Evolutionary conservation across 2,329 filamentous ascomycete genomes (phyloP), one percentile per base, ranked within the genome.

Genomic region (Herpotrichia juniperi): DNA sequence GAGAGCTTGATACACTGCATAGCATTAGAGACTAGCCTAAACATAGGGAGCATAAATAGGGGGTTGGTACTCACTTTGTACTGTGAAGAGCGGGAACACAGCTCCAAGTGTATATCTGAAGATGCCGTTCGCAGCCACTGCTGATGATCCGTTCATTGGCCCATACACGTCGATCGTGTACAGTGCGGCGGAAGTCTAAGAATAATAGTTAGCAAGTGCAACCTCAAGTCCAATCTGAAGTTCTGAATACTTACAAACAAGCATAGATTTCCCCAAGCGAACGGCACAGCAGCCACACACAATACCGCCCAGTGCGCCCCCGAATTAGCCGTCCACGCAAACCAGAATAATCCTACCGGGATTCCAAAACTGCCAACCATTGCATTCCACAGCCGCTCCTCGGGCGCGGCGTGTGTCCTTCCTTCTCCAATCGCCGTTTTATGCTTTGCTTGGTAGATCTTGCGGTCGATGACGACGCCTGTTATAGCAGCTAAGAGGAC

Each of bases 221-320:
- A 7, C 12, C 16, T 8, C 32, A 35, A 7, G 7, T 19, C 7
- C 32, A 7, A n/a, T 3, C 9, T 37, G 12, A 11, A 22, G 19
- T 2, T 42, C 8, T n/a, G 24, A 25, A 21, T 34, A 68, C 69
- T 78, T 76, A 85, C 77, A 58, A 87, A 87, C 2, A 87, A 73
- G 53, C 79, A 83, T 1, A 87, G 67, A 58, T 86, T 86, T 1
- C 84, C 84, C 78, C 81, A 85, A 0, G 81, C 81, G 60, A 87
- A 87, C 0, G 80, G 74, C 2, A 85, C 72, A 7, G 83, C 81
- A 3, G 82, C 79, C 0, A 81, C 66, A 0, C 79, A 76, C 0
- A 82, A 78, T 19, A 78, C 77, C 0, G 76, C 79, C 81, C 83
- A 86, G 3, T 77, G 76, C 1, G 81, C 63, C 6, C 72, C 73